Evolutionary conservation across 2,329 filamentous ascomycete genomes (phyloP), one percentile per base, ranked within the genome.

Genomic region (Pseudogymnoascus sp.): DNA sequence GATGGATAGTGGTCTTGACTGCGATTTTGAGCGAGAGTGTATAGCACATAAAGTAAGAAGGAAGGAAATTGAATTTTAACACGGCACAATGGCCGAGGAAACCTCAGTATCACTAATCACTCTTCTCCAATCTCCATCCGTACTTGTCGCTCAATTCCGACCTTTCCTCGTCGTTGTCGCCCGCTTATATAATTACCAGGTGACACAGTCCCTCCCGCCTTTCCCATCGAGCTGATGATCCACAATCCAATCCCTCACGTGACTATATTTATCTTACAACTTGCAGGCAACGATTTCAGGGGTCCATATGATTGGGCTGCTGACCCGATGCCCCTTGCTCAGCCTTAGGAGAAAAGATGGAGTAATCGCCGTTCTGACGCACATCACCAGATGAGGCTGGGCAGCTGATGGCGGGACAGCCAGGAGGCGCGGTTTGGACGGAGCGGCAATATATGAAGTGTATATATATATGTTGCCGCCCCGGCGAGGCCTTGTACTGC

Each of bases 1-100:
- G 45, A 52, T 52, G 45, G 45, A 13, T 52, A 52, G 45, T 52
- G 26, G 45, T 52, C 45, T 52, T 52, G 3, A 52, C 45, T 52
- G 45, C 45, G 23, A 52, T 52, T 52, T 52, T 52, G 45, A 52
- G 45, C 45, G 45, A 28, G 41, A 52, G 45, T 52, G 45, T 52
- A 52, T 26, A 52, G 45, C 39, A 19, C 45, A 52, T 52, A 52
- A 26, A 52, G 26, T 30, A 12, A 9, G 45, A 52, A 8, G 5
- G 5, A 52, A 12, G 26, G 45, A 52, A 30, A 52, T 30, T 1
- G 15, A 33, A 30, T 30, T 52, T 5, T 19, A 30, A 30, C 26
- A 30, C n/a, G 15, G 45, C 26, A 52, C 45, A 19, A 12, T 52
- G 45, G 45, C 45, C 45, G 26, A 33, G 45, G 45, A 33, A 52